Percentiles rank a stretch among this genome's conserved stretches.
phyloP scores from a whole-genome alignment of 2,329 filamentous ascomycete species.

The Diplocarpon rosae region DNA sequence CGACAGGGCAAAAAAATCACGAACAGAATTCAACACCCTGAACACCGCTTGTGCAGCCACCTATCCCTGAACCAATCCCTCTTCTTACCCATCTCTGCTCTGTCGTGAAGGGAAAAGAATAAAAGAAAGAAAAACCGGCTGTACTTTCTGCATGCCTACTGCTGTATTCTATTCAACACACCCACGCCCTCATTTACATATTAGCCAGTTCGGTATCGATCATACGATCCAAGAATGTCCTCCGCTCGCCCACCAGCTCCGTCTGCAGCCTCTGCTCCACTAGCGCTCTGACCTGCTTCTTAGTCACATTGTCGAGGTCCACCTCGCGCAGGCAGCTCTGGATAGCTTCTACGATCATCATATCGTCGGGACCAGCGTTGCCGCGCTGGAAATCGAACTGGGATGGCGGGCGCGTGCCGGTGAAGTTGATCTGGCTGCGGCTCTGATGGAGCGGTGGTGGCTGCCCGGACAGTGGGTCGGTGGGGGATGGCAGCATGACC shows the following conservation, averaged over 20 bases:
- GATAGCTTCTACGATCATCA: slow-evolving; percentile 73
- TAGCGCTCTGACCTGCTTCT: slow-evolving; percentile 88
- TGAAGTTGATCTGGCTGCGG: slow-evolving; percentile 29
- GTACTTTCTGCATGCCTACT: too few relatives aligned
- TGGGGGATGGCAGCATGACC: slow-evolving; percentile 42
- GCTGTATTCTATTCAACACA: background rate
- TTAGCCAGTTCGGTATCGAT: slow-evolving; percentile 90
- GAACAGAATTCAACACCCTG: background rate
- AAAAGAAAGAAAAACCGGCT: too few relatives aligned
- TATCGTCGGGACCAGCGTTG: slow-evolving; percentile 59
- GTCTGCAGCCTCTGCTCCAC: slow-evolving; percentile 85
- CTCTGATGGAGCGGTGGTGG: slow-evolving; percentile 30
- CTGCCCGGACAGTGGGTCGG: slow-evolving; percentile 28
- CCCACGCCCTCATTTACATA: slow-evolving; percentile 49
- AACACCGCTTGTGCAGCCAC: slow-evolving; percentile 1
- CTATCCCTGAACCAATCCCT: too few relatives aligned
- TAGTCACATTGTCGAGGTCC: slow-evolving; percentile 92
- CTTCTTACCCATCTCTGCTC: too few relatives aligned
- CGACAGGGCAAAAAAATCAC: background rate
- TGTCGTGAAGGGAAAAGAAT: too few relatives aligned
- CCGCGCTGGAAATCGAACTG: slow-evolving; percentile 52
- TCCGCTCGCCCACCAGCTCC: slow-evolving; percentile 74
- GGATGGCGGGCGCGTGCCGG: slow-evolving; percentile 40
- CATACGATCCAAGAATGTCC: slow-evolving; percentile 80
- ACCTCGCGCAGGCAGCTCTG: slow-evolving; percentile 74